Percentiles rank a stretch among this genome's conserved stretches.
Evolutionary conservation across 257 asterid species (phyloP).

Genomic region (Haberlea rhodopensis): DNA sequence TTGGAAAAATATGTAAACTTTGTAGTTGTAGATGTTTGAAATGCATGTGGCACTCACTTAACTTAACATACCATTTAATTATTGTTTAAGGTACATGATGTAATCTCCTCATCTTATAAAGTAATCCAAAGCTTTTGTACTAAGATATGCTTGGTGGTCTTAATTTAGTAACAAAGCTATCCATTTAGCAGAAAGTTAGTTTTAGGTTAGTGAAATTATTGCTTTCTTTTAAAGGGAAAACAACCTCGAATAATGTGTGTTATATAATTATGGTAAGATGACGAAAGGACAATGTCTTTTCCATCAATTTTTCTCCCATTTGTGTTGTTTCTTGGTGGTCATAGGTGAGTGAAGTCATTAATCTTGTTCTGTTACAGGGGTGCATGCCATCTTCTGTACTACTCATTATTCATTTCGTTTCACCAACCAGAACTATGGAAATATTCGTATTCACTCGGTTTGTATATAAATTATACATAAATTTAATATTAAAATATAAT

Average conservation of each 20-base stretch:
- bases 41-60: neutral
- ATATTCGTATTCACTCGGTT: no score
- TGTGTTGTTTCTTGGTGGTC: neutral
- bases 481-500: no score
- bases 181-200: no score
- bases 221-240: neutral
- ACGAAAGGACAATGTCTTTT: neutral
- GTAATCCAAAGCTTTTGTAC: conserved; percentile 7
- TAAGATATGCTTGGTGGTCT: conserved; percentile 23
- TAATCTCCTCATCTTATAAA: neutral
- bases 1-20: no score
- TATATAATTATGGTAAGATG: neutral
- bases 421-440: neutral
- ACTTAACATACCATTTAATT: neutral
- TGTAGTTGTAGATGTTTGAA: neutral
- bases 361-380: neutral
- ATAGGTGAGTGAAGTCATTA: neutral
- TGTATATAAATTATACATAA: no score
- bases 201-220: no score
- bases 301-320: neutral
- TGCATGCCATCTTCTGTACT: no score
- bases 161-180: conserved; percentile 21
- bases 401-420: no score
- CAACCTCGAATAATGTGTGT: neutral
- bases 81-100: conserved; percentile 1